Conservation (phyloP, 768 basidiomycete species). For the Suillus decipiens region DNA sequence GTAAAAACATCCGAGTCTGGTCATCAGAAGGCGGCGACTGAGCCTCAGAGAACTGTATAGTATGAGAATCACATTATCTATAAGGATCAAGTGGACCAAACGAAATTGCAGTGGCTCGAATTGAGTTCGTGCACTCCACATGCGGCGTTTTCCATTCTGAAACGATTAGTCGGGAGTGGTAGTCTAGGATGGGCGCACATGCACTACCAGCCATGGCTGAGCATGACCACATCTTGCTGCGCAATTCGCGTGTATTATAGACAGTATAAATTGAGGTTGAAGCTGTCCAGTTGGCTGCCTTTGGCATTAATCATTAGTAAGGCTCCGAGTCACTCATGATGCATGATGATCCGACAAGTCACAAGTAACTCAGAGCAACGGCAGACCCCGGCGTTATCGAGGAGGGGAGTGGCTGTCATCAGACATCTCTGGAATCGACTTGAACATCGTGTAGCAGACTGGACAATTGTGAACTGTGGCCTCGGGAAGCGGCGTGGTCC, state of each 20-base stretch:
- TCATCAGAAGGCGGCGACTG: not conserved
- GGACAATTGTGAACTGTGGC: not conserved
- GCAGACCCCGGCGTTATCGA: not conserved
- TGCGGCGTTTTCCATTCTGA: constrained; percentile 1
- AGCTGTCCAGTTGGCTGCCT: not conserved
- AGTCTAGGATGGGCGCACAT: not conserved
- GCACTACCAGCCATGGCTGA: not conserved
- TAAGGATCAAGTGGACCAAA: too few relatives aligned
- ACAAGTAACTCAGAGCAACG: not conserved
- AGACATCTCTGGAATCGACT: not conserved
- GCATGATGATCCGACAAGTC: not conserved
- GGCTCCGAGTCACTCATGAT: not conserved
- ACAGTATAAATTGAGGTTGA: not conserved
- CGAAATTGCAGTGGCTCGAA: not conserved
- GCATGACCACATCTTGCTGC: not conserved
- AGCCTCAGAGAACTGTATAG: not conserved
- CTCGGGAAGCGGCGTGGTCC: not conserved
- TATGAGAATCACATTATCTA: not conserved
- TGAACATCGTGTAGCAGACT: not conserved
- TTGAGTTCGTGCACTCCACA: not conserved
- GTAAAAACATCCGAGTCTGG: not conserved
- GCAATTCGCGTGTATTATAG: not conserved
- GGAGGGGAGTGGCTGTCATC: not conserved
- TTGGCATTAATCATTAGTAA: not conserved
- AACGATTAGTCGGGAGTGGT: not conserved